Base-by-base conservation (phyloP, 2,329 filamentous ascomycete genomes). In the Rhytidhysteron rufulum region DNA sequence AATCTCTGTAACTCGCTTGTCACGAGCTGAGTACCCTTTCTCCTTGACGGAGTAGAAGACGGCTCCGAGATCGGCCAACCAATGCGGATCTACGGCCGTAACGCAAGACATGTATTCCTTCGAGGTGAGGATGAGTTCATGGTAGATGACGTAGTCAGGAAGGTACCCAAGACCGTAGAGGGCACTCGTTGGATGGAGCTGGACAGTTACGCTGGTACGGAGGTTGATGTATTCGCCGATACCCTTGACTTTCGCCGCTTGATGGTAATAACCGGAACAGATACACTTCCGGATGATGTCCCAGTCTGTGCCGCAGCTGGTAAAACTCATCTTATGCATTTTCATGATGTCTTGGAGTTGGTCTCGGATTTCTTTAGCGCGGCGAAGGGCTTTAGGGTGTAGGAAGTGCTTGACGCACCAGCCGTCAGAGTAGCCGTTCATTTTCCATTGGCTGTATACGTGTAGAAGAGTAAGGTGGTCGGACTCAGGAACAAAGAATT, bases 81-180 rank as follows among this genome's bases (percentile, higher is more conserved):
- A 98, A 62, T 94, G 88, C 38, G 93, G 91, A 63, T 98, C 93
- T 2, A 98, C 93, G 1, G 88, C 82, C 4, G 93, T 98, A 8
- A 98, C 93, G 4, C 88, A 95, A 3, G 88, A 94, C 82, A 98
- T 96, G 71, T 97, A 98, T 63, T 97, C 93, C 62, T 95, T 96
- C 42, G 84, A 88, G 0, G 93, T 98, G 45, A 98, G 80, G 54
- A 98, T 95, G 43, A 98, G 79, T 67, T 98, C 93, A 72, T 98
- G 93, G 67, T 98, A 98, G 31, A 98, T 83, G 38, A 98, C 88
- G 59, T 97, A 97, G 62, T 98, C 93, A 1, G 94, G 93, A 18
- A 95, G 79, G 65, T 95, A 94, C 4, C 93, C 93, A 1, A 89
- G 76, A 18, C 93, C 93, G 61, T 96, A 97, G 1, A 98, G 77